Evolutionary conservation across 805 yeast genomes (phyloP).

Genomic region (Sugiyamaella marilandica): DNA sequence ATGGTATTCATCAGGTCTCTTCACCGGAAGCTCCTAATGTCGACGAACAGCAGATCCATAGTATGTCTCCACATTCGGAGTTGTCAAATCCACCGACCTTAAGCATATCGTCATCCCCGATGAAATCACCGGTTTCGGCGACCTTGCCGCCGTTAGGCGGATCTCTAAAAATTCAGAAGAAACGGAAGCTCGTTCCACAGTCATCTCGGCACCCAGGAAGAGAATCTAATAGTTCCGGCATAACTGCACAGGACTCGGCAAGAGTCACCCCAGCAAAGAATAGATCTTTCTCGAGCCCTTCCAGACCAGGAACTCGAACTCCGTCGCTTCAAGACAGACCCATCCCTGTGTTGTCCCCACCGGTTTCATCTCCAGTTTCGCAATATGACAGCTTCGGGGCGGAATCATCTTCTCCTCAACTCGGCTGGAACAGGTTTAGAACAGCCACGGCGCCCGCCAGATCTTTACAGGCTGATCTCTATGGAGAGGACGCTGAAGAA

Average conservation of each 20-base stretch:
- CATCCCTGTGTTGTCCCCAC: conserved; percentile 27
- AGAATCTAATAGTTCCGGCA: too few species aligned
- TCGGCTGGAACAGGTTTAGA: not conserved
- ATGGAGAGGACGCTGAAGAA: not conserved
- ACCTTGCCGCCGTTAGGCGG: conserved; percentile 14
- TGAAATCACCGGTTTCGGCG: not conserved
- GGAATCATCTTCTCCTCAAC: not conserved
- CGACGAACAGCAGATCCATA: not conserved
- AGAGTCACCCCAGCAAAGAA: conserved; percentile 20
- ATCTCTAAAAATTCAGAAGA: conserved; percentile 6
- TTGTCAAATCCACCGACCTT: not conserved
- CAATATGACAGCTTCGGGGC: too few species aligned
- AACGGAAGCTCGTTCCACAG: conserved; percentile 3
- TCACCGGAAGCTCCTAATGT: not conserved
- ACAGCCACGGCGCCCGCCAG: not conserved
- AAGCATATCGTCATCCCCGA: not conserved
- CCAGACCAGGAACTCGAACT: conserved; percentile 18
- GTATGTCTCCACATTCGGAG: not conserved
- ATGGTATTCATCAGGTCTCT: not conserved
- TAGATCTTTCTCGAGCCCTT: conserved; percentile 22
- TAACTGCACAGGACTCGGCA: too few species aligned
- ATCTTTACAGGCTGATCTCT: not conserved
- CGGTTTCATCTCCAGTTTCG: conserved; percentile 7
- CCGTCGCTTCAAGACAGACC: conserved; percentile 28
- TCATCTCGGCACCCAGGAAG: not conserved